phyloP scores from a whole-genome alignment of 2,329 filamentous ascomycete species.

The Keithomyces neogunnii region DNA sequence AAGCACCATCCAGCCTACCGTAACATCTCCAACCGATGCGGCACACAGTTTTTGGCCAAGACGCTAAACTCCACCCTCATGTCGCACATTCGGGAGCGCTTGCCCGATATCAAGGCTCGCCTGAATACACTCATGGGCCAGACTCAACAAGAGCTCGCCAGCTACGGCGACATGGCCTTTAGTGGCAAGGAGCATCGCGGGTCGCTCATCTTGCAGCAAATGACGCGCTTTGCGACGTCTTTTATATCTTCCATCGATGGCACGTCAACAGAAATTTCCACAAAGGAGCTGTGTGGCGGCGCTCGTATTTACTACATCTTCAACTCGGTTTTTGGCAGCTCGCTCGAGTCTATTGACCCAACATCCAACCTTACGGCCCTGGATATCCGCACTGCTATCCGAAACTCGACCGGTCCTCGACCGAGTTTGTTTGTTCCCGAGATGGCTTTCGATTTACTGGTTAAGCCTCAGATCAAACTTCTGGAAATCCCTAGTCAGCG shows the following conservation, averaged over 20 bases:
- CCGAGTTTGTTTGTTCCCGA: conserved; percentile 96
- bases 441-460: conserved; percentile 91
- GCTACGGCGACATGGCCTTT: conserved; percentile 96
- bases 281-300: conserved; percentile 91
- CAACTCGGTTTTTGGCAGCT: conserved; percentile 97
- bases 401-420: conserved; percentile 92
- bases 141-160: conserved; percentile 94
- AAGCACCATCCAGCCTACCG: conserved; percentile 93
- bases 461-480: conserved; percentile 97
- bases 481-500: conserved; percentile 90
- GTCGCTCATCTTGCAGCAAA: conserved; percentile 88
- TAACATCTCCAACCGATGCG: conserved; percentile 89
- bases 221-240: conserved; percentile 95
- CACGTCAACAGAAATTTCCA: conserved; percentile 97
- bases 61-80: conserved; percentile 93
- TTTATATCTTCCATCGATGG: conserved; percentile 99
- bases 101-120: conserved; percentile 96
- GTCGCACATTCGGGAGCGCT: conserved; percentile 87
- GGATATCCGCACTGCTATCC: conserved; percentile 93
- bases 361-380: conserved; percentile 90
- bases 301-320: conserved; percentile 98
- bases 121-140: conserved; percentile 99
- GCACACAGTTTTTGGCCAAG: conserved; percentile 89
- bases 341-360: conserved; percentile 90
- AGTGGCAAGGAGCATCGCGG: conserved; percentile 95